A percentile compares a stretch with the other conserved stretches of the same genome.
These are phyloP conservation scores for Starmerella floris DNA, from an alignment of 805 yeast species.

Conservation along the genomic window DNA sequence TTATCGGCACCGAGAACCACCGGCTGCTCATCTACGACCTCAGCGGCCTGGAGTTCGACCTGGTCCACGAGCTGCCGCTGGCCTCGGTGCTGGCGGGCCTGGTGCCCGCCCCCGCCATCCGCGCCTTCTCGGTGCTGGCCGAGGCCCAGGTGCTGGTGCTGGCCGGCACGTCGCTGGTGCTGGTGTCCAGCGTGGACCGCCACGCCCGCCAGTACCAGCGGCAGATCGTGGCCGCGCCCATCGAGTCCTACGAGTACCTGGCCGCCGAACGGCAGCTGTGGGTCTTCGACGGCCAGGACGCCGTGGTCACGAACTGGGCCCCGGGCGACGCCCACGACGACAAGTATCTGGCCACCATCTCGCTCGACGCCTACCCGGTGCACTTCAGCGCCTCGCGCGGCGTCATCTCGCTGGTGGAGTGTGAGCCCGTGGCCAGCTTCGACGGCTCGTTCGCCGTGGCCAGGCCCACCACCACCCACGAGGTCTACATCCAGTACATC, in stretches of 20 bases:
- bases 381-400: constrained; percentile 37
- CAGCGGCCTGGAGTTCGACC: constrained; percentile 18
- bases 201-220: constrained; percentile 19
- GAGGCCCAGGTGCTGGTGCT: constrained; percentile 23
- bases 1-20: constrained; percentile 20
- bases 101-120: constrained; percentile 26
- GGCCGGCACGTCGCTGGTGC: constrained; percentile 29
- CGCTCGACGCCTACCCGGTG: constrained; percentile 39
- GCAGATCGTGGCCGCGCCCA: constrained; percentile 26
- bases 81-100: constrained; percentile 26
- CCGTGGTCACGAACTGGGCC: constrained; percentile 12
- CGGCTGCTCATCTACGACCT: constrained; percentile 23
- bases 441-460: constrained; percentile 27
- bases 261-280: constrained; percentile 25
- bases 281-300: constrained; percentile 32
- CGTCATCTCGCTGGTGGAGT: constrained; percentile 38
- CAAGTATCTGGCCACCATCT: constrained; percentile 19
- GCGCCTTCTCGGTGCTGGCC: constrained; percentile 24
- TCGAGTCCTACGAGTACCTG: constrained; percentile 28
- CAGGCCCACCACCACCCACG: constrained; percentile 24
- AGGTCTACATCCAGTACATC: constrained; percentile 26
- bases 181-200: constrained; percentile 15
- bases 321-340: background rate
- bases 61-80: constrained; percentile 27
- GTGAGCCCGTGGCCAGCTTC: constrained; percentile 30